Base-by-base conservation (phyloP, 345 rosid genomes). In the Draba incana region DNA sequence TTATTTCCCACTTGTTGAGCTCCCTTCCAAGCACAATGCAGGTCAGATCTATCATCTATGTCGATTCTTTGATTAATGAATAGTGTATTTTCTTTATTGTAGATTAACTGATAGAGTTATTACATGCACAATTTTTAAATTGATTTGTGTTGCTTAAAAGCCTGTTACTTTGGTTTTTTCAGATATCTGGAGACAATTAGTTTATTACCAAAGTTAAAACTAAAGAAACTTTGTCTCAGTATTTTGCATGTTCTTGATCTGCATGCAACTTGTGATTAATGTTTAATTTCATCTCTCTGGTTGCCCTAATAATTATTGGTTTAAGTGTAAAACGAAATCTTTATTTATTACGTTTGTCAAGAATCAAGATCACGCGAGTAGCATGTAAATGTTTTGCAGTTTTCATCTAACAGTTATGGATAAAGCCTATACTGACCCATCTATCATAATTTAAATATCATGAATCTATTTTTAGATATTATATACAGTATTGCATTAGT, bases 181-280 rank as follows among this genome's bases (percentile, higher is more conserved):
- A 67, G 45, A 67, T 60, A 66, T 52, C 44, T 67, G 63, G 57
- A 45, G 62, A 67, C 28, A 47, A 57, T 66, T 74, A 60, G 9
- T 67, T 67, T 60, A 59, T 74, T 25, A 45, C 61, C 60, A 66
- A 64, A 59, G 47, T 33, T 30, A 33, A 65, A 5, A 4, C 2
- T 50, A 66, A 73, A 65, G 28, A 66, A 74, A 44, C 12, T 3
- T 7, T 8, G 56, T 74, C 48, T 35, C 15, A 41, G 62, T 33
- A 52, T 33, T 35, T 61, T 61, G 69, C 73, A 68, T 74, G 78
- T 68, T 68, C 69, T 61, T 54, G 69, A 68, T 74, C 69, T 67
- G 69, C 69, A 68, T 68, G 78, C 69, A 67, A 67, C 63, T 62
- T 74, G 69, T 47, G 37, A 20, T 52, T 66, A 10, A 27, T 46